Conservation (phyloP, 2,329 filamentous ascomycete species). For the Verticillium isaacii region DNA sequence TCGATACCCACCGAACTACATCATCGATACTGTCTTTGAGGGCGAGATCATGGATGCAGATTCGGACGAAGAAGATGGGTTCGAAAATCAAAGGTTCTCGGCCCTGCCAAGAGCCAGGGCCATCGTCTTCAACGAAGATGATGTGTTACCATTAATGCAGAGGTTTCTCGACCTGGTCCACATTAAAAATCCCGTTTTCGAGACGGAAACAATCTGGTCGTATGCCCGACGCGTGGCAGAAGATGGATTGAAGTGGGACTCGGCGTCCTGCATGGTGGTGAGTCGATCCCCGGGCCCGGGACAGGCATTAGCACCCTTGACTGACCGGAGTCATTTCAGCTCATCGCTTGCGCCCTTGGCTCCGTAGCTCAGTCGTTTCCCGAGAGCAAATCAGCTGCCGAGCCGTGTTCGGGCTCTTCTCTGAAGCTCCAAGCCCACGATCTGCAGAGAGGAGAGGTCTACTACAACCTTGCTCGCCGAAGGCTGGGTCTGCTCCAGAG, state of each 20-base stretch:
- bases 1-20: neutral
- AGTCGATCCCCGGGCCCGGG: constrained; percentile 1
- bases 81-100: neutral
- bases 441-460: constrained; percentile 15
- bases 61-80: neutral
- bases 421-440: constrained; percentile 4
- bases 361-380: constrained; percentile 18
- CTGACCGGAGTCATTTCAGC: constrained; percentile 11
- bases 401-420: neutral
- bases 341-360: constrained; percentile 24
- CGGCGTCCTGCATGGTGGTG: constrained; percentile 23
- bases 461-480: constrained; percentile 19
- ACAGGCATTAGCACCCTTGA: too few relatives aligned
- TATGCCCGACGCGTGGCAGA: constrained; percentile 1
- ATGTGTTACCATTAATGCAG: neutral
- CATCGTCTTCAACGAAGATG: neutral
- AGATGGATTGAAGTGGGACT: constrained; percentile 15
- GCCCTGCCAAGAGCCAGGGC: neutral
- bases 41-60: neutral
- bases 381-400: neutral
- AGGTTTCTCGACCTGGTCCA: neutral
- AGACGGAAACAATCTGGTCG: neutral
- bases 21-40: constrained; percentile 1
- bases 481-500: constrained; percentile 18
- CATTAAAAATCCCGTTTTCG: constrained; percentile 1